phyloP scores from a whole-genome alignment of 768 basidiomycete species.

The Mycena leptocephala region DNA sequence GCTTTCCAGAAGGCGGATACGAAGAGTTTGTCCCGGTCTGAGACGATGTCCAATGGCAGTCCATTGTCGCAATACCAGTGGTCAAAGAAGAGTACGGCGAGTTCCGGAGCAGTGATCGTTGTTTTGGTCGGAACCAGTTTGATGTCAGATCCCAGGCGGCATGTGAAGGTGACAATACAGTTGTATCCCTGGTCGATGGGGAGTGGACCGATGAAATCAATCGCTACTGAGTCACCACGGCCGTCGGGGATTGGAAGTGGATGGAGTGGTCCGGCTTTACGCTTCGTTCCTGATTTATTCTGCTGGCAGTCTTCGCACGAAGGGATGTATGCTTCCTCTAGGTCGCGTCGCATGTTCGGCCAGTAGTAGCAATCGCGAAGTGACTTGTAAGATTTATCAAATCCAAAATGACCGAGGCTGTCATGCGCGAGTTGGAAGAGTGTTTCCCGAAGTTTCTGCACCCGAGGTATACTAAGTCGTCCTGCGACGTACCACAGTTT shows the following conservation, averaged over 20 bases:
- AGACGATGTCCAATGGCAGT: too few species aligned
- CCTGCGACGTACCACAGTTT: not conserved
- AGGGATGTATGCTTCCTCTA: conserved; percentile 43
- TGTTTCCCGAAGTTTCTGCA: not conserved
- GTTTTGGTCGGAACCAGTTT: conserved; percentile 21
- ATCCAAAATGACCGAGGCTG: conserved; percentile 34
- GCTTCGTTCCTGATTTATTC: conserved; percentile 41
- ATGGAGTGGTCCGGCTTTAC: conserved; percentile 43
- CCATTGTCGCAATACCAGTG: too few species aligned
- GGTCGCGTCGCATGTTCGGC: conserved; percentile 20
- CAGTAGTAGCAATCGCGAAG: conserved; percentile 34
- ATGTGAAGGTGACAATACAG: conserved; percentile 33
- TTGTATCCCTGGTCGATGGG: conserved; percentile 42
- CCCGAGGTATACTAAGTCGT: not conserved
- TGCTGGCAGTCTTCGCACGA: conserved; percentile 48
- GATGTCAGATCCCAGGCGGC: conserved; percentile 24
- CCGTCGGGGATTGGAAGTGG: conserved; percentile 41
- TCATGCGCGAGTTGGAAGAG: conserved; percentile 37
- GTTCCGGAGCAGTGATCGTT: not conserved
- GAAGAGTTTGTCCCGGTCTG: too few species aligned
- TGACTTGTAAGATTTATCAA: conserved; percentile 35
- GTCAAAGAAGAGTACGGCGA: not conserved
- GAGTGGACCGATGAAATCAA: conserved; percentile 39
- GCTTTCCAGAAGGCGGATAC: not conserved
- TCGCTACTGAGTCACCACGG: conserved; percentile 24